These are phyloP conservation scores for Xylaria sp. DNA, from an alignment of 2,329 filamentous ascomycete species.

Conservation along the genomic window DNA sequence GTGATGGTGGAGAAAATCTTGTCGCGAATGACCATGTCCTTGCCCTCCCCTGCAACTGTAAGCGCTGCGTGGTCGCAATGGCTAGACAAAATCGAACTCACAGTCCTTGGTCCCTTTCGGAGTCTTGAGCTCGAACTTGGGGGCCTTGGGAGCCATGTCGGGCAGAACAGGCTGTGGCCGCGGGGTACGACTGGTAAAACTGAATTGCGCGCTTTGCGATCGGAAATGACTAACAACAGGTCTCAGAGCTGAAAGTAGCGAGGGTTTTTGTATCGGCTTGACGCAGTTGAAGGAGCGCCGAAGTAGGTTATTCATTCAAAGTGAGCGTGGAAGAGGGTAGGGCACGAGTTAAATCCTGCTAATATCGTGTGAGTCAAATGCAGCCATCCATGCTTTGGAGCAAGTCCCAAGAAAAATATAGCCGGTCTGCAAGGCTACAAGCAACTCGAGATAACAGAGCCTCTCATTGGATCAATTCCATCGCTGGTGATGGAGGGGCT, in stretches of 20 bases:
- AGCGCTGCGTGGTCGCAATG: conserved; percentile 20
- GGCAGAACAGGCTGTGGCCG: conserved; percentile 9
- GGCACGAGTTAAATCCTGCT: background rate
- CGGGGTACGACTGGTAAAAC: conserved; percentile 7
- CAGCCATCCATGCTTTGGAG: background rate
- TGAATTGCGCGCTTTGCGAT: conserved; percentile 2
- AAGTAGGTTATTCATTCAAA: conserved; percentile 22
- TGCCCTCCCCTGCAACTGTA: conserved; percentile 60
- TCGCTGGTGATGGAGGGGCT: too few relatives aligned
- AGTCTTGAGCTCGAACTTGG: conserved; percentile 75
- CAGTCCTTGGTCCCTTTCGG: conserved; percentile 92
- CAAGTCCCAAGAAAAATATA: background rate
- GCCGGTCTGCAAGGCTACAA: conserved; percentile 2
- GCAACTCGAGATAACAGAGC: background rate
- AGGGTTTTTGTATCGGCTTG: conserved; percentile 5
- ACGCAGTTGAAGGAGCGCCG: conserved; percentile 6
- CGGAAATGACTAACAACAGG: background rate
- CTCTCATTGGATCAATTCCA: background rate
- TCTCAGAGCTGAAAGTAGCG: conserved; percentile 1
- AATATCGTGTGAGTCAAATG: conserved; percentile 2
- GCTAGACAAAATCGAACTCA: conserved; percentile 36
- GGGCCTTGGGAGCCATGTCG: conserved; percentile 44
- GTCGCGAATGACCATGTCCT: conserved; percentile 79
- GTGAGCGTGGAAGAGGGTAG: background rate
- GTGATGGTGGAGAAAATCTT: conserved; percentile 67